phyloP scores from a whole-genome alignment of 768 basidiomycete genomes.

The Amyloporia xantha region DNA sequence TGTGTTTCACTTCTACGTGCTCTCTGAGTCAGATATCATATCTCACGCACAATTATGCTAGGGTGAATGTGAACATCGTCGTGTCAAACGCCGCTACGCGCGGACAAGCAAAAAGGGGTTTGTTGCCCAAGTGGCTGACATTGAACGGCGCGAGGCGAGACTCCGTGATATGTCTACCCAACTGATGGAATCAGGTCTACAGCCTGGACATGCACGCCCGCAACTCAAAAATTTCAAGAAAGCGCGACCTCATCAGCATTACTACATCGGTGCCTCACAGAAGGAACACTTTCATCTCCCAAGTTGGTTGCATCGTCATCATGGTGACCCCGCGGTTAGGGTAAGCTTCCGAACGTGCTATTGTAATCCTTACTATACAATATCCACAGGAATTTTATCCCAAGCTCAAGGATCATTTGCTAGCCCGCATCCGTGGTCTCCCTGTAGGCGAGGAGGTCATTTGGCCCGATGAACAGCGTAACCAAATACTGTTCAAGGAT shows the following conservation, averaged over 20 bases:
- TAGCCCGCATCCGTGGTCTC: conserved; percentile 20
- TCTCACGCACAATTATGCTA: too few species aligned
- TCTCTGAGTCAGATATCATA: background rate
- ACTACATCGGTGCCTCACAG: too few species aligned
- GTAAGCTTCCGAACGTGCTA: background rate
- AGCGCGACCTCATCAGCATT: too few species aligned
- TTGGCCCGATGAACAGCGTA: conserved; percentile 17
- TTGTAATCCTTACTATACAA: background rate
- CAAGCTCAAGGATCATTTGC: conserved; percentile 24
- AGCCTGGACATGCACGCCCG: too few species aligned
- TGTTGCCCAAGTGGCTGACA: conserved; percentile 25
- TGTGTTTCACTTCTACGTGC: conserved; percentile 8
- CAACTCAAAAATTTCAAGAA: too few species aligned
- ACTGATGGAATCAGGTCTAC: too few species aligned
- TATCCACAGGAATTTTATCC: conserved; percentile 23
- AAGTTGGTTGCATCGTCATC: too few species aligned
- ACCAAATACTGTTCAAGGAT: conserved; percentile 9
- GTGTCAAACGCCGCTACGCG: conserved; percentile 31
- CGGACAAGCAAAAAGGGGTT: conserved; percentile 30
- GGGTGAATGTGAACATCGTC: conserved; percentile 33
- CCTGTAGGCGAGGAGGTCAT: conserved; percentile 23
- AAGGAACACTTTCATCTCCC: too few species aligned
- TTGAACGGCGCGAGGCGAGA: too few species aligned
- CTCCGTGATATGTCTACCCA: conserved; percentile 14
- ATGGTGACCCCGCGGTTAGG: background rate